Evolutionary conservation across 2,329 filamentous ascomycete species (phyloP), one percentile per base, ranked within the genome.

Genomic region (Boeremia lycopersici): DNA sequence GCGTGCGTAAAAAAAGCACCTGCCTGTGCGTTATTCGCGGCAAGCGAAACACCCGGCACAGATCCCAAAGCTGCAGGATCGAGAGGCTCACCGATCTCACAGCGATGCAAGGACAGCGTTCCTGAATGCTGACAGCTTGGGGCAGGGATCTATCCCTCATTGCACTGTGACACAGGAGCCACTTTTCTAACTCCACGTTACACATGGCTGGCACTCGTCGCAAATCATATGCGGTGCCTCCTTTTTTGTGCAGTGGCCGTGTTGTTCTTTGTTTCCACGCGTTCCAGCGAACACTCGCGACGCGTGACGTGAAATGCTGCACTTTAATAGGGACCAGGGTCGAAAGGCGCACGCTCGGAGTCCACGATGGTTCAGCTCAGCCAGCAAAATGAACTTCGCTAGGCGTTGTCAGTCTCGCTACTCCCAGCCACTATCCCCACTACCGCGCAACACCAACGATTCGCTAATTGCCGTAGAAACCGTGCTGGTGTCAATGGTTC

Each of bases 331-430:
- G 30, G 38, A 28, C 39, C 12, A 12, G 38, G 28, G 26, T 29
- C 29, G 23, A 17, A 41, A 19, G 35, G 15, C 31, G 45, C 42
- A 15, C 13, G 53, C 28, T 56, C 57, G 53, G 57, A 30, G 57
- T 59, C 33, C 45, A 50, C 57, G 57, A 59, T 30, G 33, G 34
- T 39, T 64, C 60, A 63, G 61, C 60, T 61, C 26, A 59, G 60
- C 55, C 58, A 49, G 57, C 53, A 33, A 35, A 52, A 45, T 35
- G 38, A 46, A 33, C 36, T 35, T 54, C 35, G 47, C 54, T 53
- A 53, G 36, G 44, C 49, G 28, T 46, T 31, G 51, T 46, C 28
- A 49, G 51, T 9, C 45, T 55, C 52, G 52, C 52, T 55, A 28
- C 29, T 41, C 46, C 52, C 31, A 31, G 46, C 41, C 39, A 26